Evolutionary conservation across 768 basidiomycete species (phyloP).

Genomic region (Albatrellus ellisii): DNA sequence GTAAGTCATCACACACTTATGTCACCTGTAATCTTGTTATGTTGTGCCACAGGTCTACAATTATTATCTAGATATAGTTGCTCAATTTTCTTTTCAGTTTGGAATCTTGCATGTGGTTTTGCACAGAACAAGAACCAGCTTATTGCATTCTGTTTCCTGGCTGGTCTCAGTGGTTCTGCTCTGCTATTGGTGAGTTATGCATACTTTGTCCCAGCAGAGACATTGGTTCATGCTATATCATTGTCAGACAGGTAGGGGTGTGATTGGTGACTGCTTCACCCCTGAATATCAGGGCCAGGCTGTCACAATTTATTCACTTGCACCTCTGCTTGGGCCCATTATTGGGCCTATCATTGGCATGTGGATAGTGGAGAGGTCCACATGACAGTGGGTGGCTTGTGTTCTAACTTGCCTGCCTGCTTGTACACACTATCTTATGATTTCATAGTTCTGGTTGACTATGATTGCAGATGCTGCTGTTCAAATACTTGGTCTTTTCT

Average conservation of each 20-base stretch:
- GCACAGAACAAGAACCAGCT: no score
- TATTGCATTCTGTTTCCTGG: no score
- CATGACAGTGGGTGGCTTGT: constrained; percentile 60
- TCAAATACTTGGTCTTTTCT: constrained; percentile 41
- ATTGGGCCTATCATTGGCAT: constrained; percentile 54
- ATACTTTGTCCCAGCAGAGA: neutral
- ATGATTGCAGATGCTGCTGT: constrained; percentile 37
- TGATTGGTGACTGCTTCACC: constrained; percentile 47
- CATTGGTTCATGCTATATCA: no score
- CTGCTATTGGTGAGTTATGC: no score
- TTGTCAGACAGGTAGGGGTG: constrained; percentile 39
- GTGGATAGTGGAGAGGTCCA: constrained; percentile 49
- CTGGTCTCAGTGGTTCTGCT: no score
- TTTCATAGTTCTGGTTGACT: neutral
- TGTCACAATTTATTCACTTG: constrained; percentile 48
- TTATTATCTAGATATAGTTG: no score
- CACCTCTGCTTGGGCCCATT: constrained; percentile 53
- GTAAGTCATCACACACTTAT: no score
- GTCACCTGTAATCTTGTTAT: no score
- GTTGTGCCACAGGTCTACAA: no score
- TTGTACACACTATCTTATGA: neutral
- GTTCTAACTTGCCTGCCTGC: neutral
- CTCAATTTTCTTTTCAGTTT: no score
- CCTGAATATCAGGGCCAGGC: constrained; percentile 54
- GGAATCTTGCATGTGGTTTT: no score